Evolutionary conservation across 2,329 filamentous ascomycete species (phyloP).

Genomic region (Periglandula ipomoeae): DNA sequence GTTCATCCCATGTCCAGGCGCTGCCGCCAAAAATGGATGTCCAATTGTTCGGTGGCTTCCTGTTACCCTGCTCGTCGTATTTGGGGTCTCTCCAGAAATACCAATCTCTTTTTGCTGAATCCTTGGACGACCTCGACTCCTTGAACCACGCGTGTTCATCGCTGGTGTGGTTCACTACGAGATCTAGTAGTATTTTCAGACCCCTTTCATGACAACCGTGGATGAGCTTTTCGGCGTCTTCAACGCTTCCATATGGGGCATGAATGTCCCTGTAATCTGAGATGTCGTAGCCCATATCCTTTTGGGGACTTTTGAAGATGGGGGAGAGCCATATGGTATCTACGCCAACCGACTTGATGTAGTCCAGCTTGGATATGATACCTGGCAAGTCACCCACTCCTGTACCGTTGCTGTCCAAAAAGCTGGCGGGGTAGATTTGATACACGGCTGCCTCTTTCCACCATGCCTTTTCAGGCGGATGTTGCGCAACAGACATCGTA

Average conservation of each 20-base stretch:
- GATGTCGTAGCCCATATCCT: constrained; percentile 59
- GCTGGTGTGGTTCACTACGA: constrained; percentile 64
- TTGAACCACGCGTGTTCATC: constrained; percentile 49
- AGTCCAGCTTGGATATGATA: constrained; percentile 55
- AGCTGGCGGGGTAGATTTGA: constrained; percentile 50
- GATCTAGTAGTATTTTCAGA: constrained; percentile 61
- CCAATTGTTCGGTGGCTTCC: constrained; percentile 52
- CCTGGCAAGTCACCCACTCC: constrained; percentile 59
- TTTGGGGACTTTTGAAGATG: constrained; percentile 33
- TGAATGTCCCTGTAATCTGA: constrained; percentile 41
- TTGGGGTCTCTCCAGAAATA: constrained; percentile 56
- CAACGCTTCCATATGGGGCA: constrained; percentile 51
- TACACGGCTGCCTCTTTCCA: constrained; percentile 39
- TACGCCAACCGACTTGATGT: constrained; percentile 49
- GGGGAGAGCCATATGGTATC: constrained; percentile 50
- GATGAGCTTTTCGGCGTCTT: constrained; percentile 56
- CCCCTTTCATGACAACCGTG: constrained; percentile 45
- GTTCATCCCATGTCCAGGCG: constrained; percentile 46
- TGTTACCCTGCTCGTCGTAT: constrained; percentile 41
- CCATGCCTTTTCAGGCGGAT: constrained; percentile 23
- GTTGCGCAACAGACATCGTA: neutral
- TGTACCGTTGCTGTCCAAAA: constrained; percentile 48
- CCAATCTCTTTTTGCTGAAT: constrained; percentile 48
- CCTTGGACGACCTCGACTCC: constrained; percentile 39
- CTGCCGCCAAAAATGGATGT: constrained; percentile 34